These are phyloP conservation scores for Rubia tinctorum DNA, from an alignment of 305 asterid species.

Conservation along the genomic window DNA sequence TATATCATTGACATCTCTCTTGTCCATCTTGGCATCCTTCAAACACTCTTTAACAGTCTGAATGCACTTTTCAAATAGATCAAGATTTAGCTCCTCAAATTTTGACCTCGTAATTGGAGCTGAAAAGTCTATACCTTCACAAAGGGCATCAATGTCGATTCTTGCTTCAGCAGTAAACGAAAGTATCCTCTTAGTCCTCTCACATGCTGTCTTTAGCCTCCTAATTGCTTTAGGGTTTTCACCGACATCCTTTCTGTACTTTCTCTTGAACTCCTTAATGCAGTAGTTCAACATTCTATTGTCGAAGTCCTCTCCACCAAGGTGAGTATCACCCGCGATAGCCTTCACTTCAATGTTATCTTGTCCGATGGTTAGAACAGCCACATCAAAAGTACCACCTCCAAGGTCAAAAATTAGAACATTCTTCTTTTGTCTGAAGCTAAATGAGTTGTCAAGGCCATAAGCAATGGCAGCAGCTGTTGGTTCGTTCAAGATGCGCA, in stretches of 20 bases:
- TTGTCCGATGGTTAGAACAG: slow-evolving; percentile 13
- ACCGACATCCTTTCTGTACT: slow-evolving; percentile 17
- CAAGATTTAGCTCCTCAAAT: slow-evolving; percentile 18
- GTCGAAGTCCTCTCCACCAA: slow-evolving; percentile 21
- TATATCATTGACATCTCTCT: slow-evolving; percentile 20
- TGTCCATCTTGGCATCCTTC: slow-evolving; percentile 14
- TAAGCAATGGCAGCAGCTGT: slow-evolving; percentile 27
- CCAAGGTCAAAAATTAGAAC: slow-evolving; percentile 20
- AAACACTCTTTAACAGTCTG: slow-evolving; percentile 20
- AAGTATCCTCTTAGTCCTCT: slow-evolving; percentile 8
- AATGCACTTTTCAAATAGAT: slow-evolving; percentile 17
- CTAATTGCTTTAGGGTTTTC: slow-evolving; percentile 17
- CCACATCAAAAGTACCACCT: slow-evolving; percentile 26
- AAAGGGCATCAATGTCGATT: slow-evolving; percentile 12
- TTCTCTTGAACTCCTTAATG: slow-evolving; percentile 24
- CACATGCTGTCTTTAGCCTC: slow-evolving; percentile 17
- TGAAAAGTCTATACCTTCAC: slow-evolving; percentile 15
- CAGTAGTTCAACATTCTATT: slow-evolving; percentile 20
- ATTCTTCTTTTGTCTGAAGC: not conserved
- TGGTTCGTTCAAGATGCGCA: slow-evolving; percentile 18
- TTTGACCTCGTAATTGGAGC: not conserved
- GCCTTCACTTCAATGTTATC: slow-evolving; percentile 23
- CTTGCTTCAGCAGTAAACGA: not conserved
- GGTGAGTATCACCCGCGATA: slow-evolving; percentile 26
- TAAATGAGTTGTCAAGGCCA: slow-evolving; percentile 11